Evolutionary conservation across 495 filamentous ascomycete genomes (phyloP), one percentile per base, ranked within the genome.

Genomic region (Penicillium fimorum): DNA sequence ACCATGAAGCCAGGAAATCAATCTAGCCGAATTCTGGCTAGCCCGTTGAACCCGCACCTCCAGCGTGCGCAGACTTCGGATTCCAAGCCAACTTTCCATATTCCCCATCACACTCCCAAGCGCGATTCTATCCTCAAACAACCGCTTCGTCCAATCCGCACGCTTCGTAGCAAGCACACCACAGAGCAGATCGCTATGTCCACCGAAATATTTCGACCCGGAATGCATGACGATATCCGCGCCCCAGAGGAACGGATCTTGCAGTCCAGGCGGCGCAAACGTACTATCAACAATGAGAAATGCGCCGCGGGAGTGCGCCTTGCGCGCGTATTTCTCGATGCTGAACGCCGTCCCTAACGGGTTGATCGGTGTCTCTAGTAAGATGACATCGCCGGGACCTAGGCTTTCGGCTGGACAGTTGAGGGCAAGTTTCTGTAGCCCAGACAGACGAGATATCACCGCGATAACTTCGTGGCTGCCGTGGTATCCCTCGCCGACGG

Each of bases 171-270:
- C 86, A 33, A 96, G 75, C 30, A 93, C 85, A 15, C 92, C 92
- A 62, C 87, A 88, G 2, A 96, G 82, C 76, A 96, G 76, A 74
- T 96, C 92, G 58, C 84, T 88, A 70, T 96, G 92, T 1, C 92
- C 92, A 24, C 92, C 92, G 50, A 96, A 79, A 70, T 95, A 96
- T 79, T 96, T 96, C 13, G 90, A 96, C 11, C 89, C 92, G 27
- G 78, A 83, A 71, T 96, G 92, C 86, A 96, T 86, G 12, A 95
- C 82, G 3, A 88, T 72, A 70, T 96, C 91, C 11, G 84, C 89
- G 43, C 90, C 91, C 63, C 74, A 84, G 27, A 57, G 41, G 63
- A 96, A 92, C 11, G 92, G 92, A 63, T 95, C 88, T 66, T 88
- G 85, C 47, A 96, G 76, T 24, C 87, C 87, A n/a, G 92, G 92